Conservation (phyloP, 768 basidiomycete species). For the Pisolithus sp. region DNA sequence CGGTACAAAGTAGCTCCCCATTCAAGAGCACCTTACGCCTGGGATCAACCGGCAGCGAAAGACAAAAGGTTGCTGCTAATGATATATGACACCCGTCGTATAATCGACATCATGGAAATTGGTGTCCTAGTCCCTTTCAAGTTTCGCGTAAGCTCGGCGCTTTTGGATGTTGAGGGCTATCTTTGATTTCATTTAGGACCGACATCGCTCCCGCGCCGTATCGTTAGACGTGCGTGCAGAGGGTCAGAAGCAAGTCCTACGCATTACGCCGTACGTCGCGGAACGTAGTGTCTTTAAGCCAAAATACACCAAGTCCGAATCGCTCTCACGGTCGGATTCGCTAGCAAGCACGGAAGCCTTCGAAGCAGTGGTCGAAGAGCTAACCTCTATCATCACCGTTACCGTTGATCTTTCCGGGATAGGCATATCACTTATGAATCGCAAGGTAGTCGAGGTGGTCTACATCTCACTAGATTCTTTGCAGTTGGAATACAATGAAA, state of each 20-base stretch:
- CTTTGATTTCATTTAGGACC: constrained; percentile 32
- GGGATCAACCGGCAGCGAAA: constrained; percentile 84
- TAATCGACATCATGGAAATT: constrained; percentile 92
- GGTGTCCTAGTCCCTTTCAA: constrained; percentile 87
- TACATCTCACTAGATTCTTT: constrained; percentile 77
- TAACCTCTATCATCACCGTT: constrained; percentile 57
- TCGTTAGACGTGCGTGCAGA: constrained; percentile 93
- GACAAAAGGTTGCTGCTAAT: constrained; percentile 73
- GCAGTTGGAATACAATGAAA: constrained; percentile 81
- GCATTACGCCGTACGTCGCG: constrained; percentile 81
- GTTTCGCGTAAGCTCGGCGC: constrained; percentile 51
- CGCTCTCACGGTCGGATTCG: constrained; percentile 58
- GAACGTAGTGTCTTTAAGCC: constrained; percentile 87
- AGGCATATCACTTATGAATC: constrained; percentile 88
- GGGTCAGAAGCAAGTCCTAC: constrained; percentile 74
- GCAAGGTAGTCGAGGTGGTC: constrained; percentile 79
- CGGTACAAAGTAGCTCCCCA: constrained; percentile 56
- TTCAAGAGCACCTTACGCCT: constrained; percentile 66
- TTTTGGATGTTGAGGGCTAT: neutral
- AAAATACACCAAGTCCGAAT: constrained; percentile 41
- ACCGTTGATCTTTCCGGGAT: constrained; percentile 81
- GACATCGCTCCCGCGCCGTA: constrained; percentile 55
- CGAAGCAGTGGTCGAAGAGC: constrained; percentile 78
- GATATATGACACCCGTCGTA: constrained; percentile 54
- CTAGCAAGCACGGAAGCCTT: constrained; percentile 68